Conservation (phyloP, 345 rosid genomes). For the Erodium maritimum region DNA sequence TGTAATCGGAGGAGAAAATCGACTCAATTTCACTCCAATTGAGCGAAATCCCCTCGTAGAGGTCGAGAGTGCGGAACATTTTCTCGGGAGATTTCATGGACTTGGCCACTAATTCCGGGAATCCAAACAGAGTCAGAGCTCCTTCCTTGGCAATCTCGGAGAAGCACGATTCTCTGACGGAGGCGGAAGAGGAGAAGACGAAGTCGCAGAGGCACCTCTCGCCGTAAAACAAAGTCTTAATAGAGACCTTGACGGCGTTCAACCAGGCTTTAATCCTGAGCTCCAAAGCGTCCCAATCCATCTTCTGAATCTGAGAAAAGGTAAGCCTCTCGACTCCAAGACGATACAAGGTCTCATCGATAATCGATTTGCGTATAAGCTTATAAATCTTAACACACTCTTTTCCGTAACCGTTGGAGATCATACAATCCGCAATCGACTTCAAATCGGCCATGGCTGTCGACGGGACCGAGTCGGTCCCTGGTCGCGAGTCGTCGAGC, state of each 20-base stretch:
- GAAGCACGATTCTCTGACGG: slow-evolving; percentile 46
- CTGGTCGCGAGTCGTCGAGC: too few species aligned
- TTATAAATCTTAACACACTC: slow-evolving; percentile 52
- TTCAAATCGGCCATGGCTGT: slow-evolving; percentile 40
- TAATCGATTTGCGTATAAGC: slow-evolving; percentile 38
- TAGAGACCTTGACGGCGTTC: slow-evolving; percentile 31
- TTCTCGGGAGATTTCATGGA: slow-evolving; percentile 59
- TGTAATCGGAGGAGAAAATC: slow-evolving; percentile 35
- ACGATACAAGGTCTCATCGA: slow-evolving; percentile 35
- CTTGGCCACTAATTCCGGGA: slow-evolving; percentile 53
- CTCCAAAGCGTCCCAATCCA: slow-evolving; percentile 53
- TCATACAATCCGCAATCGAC: slow-evolving; percentile 63
- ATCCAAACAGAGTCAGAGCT: slow-evolving; percentile 45
- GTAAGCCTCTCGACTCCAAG: slow-evolving; percentile 40
- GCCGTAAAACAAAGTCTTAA: slow-evolving; percentile 42
- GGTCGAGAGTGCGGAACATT: slow-evolving; percentile 53
- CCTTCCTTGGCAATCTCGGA: slow-evolving; percentile 38
- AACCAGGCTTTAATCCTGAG: slow-evolving; percentile 48
- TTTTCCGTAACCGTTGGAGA: slow-evolving; percentile 39
- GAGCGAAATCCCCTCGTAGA: slow-evolving; percentile 41
- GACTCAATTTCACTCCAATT: slow-evolving; percentile 40
- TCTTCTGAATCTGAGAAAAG: slow-evolving; percentile 30
- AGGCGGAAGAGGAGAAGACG: slow-evolving; percentile 42
- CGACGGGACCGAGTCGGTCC: slow-evolving; percentile 4
- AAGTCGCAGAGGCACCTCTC: slow-evolving; percentile 58